Conservation (phyloP, 805 yeast species). For the Lipomyces chichibuensis region DNA sequence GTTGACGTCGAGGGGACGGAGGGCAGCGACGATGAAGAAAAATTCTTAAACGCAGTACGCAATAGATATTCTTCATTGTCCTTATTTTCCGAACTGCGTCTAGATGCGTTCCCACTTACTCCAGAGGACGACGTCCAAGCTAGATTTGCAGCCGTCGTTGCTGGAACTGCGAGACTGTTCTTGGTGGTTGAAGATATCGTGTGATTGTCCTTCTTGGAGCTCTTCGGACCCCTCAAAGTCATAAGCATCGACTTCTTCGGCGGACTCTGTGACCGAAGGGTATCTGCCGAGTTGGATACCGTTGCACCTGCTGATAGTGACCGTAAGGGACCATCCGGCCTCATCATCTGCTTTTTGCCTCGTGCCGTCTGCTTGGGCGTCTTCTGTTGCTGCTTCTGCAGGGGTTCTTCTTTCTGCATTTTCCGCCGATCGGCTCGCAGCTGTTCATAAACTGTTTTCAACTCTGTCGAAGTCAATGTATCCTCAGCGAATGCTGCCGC, state of each 20-base stretch:
- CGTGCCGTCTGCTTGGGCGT: background rate
- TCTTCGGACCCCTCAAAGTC: constrained; percentile 31
- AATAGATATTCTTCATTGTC: constrained; percentile 19
- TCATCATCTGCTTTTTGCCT: background rate
- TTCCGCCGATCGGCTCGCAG: constrained; percentile 27
- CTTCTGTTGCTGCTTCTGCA: constrained; percentile 6
- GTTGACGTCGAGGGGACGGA: constrained; percentile 3
- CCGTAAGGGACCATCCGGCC: constrained; percentile 6
- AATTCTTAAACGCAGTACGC: constrained; percentile 26
- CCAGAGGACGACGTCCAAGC: constrained; percentile 5
- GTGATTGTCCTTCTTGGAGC: constrained; percentile 19
- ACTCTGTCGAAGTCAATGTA: constrained; percentile 23
- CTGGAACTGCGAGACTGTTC: constrained; percentile 11
- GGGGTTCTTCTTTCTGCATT: constrained; percentile 12
- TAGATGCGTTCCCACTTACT: background rate
- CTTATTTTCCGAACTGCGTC: constrained; percentile 5
- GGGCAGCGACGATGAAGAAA: constrained; percentile 26
- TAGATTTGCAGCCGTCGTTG: constrained; percentile 10
- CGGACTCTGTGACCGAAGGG: constrained; percentile 26
- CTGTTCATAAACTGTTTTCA: constrained; percentile 26
- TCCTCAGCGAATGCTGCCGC: constrained; percentile 25
- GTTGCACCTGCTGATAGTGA: constrained; percentile 19
- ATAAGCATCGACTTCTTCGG: constrained; percentile 33
- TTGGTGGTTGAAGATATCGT: background rate
- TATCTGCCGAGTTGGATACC: background rate